Percentiles rank a stretch among this genome's conserved stretches.
These are phyloP conservation scores for Zygotorulaspora mrakii DNA, from an alignment of 1,139 yeast species.

Conservation along the genomic window DNA sequence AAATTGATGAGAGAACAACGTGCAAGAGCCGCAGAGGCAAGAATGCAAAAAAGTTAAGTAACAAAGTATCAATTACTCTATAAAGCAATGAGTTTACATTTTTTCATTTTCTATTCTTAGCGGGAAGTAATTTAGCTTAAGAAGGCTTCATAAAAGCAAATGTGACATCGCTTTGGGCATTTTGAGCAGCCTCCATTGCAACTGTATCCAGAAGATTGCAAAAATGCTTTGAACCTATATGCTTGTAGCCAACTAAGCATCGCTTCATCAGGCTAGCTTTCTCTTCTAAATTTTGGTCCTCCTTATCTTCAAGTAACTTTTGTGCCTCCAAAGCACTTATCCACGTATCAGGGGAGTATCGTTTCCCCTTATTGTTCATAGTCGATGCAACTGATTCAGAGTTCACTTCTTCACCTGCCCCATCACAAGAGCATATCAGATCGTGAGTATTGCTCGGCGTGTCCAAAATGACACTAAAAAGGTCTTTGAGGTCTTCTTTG, in stretches of 20 bases:
- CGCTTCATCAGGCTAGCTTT: conserved; percentile 47
- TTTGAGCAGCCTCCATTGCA: conserved; percentile 23
- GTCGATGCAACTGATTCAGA: conserved; percentile 21
- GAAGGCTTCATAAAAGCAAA: conserved; percentile 30
- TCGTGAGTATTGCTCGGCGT: conserved; percentile 79
- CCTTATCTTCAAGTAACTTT: conserved; percentile 36
- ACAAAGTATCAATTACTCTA: conserved; percentile 22
- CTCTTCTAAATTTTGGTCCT: conserved; percentile 27
- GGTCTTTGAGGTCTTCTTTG: conserved; percentile 62
- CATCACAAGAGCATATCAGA: conserved; percentile 65
- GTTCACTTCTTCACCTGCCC: conserved; percentile 37
- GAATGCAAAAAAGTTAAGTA: conserved; percentile 42
- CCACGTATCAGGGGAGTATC: conserved; percentile 38
- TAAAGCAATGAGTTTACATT: conserved; percentile 4
- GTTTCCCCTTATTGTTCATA: conserved; percentile 32
- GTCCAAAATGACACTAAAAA: conserved; percentile 56
- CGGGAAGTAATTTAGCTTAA: too few species aligned
- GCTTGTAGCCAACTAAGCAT: conserved; percentile 60
- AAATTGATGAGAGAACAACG: conserved; percentile 87
- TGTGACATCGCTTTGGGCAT: conserved; percentile 19
- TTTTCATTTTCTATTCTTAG: conserved; percentile 1
- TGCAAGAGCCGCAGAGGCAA: conserved; percentile 94
- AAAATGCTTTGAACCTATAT: conserved; percentile 46
- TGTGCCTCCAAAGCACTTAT: conserved; percentile 52
- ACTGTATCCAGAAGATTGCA: conserved; percentile 23